Conservation (phyloP, 176 grass and related monocot genomes). For the Cymbopogon citratus region DNA sequence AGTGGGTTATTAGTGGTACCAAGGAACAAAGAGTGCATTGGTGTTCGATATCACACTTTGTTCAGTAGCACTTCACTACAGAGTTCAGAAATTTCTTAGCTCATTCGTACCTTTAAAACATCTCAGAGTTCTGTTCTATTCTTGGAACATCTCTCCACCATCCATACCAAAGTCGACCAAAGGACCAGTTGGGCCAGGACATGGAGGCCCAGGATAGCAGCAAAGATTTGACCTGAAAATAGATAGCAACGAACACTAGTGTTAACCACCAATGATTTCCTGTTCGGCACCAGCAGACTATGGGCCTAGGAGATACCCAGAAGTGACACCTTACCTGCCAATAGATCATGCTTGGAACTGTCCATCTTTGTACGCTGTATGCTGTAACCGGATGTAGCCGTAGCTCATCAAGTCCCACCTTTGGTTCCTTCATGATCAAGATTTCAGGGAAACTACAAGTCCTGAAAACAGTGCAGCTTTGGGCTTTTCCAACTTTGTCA, state of each 20-base stretch:
- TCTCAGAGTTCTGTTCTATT: too few relatives aligned
- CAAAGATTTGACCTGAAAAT: slow-evolving; percentile 26
- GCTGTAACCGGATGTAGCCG: neutral
- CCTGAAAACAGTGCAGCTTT: neutral
- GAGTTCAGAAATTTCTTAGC: too few relatives aligned
- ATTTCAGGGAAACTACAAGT: neutral
- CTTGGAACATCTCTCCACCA: too few relatives aligned
- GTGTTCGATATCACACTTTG: too few relatives aligned
- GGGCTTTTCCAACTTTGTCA: neutral
- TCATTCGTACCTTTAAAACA: too few relatives aligned
- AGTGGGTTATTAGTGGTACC: neutral
- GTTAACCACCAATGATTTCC: slow-evolving; percentile 23
- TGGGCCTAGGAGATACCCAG: slow-evolving; percentile 24
- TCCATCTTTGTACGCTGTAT: neutral
- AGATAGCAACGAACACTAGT: neutral
- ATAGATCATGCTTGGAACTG: neutral
- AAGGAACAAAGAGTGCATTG: too few relatives aligned
- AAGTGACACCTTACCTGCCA: slow-evolving; percentile 25
- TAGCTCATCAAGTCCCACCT: neutral
- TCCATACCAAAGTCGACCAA: neutral
- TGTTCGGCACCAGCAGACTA: slow-evolving; percentile 27
- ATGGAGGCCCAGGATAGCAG: slow-evolving; percentile 16
- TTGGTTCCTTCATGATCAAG: slow-evolving; percentile 22
- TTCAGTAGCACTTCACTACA: too few relatives aligned
- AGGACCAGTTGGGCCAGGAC: slow-evolving; percentile 21